Percentiles rank a stretch among this genome's conserved stretches.
Conservation (phyloP, 106 monocot genomes). For the Allium cepa region DNA sequence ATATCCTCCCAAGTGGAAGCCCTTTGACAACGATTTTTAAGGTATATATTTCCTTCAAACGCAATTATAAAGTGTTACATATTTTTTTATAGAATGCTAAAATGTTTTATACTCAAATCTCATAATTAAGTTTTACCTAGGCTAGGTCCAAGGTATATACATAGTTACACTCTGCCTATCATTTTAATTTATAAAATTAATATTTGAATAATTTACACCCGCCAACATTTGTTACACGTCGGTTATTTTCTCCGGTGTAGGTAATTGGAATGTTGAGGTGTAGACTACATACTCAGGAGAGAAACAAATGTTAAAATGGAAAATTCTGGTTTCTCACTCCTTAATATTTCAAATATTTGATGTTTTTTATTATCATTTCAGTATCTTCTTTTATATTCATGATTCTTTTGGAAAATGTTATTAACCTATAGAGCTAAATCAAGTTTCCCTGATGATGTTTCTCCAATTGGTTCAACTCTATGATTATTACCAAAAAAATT, state of each 20-base stretch:
- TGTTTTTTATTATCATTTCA: too few species aligned
- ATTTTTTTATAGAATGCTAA: too few species aligned
- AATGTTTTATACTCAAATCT: too few species aligned
- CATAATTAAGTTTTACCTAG: background rate
- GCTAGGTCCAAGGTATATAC: background rate
- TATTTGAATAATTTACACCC: background rate
- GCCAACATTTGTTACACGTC: background rate
- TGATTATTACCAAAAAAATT: too few species aligned
- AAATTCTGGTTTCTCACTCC: background rate
- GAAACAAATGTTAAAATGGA: background rate
- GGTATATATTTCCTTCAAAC: slow-evolving; percentile 1
- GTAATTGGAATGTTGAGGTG: slow-evolving; percentile 1
- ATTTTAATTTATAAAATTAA: background rate
- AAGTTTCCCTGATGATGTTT: too few species aligned
- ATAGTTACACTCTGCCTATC: background rate
- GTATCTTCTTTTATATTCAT: too few species aligned
- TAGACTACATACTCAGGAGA: background rate
- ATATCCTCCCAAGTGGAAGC: slow-evolving; percentile 14
- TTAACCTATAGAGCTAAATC: too few species aligned
- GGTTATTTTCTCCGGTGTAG: slow-evolving; percentile 11
- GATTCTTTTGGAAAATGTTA: too few species aligned
- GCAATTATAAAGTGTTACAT: too few species aligned
- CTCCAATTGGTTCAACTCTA: too few species aligned
- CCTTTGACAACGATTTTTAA: slow-evolving; percentile 20
- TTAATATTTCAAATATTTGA: background rate